These are phyloP conservation scores for Marasmius tenuissimus DNA, from an alignment of 1,284 basidiomycete species.

Conservation along the genomic window DNA sequence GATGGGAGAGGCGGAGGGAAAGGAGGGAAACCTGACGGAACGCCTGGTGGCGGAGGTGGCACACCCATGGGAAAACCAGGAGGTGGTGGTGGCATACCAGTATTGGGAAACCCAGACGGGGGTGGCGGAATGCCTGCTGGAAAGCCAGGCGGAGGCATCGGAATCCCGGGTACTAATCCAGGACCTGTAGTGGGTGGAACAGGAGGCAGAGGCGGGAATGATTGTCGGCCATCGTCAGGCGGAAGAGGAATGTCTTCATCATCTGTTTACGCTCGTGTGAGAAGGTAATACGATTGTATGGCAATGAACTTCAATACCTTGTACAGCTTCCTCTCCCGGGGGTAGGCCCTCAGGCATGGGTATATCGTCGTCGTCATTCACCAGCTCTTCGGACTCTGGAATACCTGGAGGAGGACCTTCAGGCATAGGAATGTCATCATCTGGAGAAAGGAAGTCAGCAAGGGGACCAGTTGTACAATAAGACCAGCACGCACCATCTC, in stretches of 20 bases:
- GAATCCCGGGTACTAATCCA: slow-evolving; percentile 15
- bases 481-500: slow-evolving; percentile 19
- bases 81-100: slow-evolving; percentile 24
- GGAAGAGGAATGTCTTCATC: slow-evolving; percentile 4
- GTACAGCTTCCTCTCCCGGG: slow-evolving; percentile 36
- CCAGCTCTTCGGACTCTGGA: slow-evolving; percentile 49
- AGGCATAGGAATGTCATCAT: slow-evolving; percentile 66
- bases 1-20: slow-evolving; percentile 21
- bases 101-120: slow-evolving; percentile 20
- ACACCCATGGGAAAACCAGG: slow-evolving; percentile 24
- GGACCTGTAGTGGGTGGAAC: slow-evolving; percentile 21
- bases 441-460: slow-evolving; percentile 4
- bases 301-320: slow-evolving; percentile 8
- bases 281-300: background rate
- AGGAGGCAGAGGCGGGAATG: slow-evolving; percentile 16
- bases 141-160: slow-evolving; percentile 1
- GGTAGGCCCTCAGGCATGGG: slow-evolving; percentile 84
- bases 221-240: slow-evolving; percentile 11
- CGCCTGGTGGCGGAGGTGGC: slow-evolving; percentile 29
- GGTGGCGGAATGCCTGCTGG: slow-evolving; percentile 22
- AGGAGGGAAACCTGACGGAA: slow-evolving; percentile 29
- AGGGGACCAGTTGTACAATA: background rate
- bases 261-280: background rate
- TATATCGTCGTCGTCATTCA: slow-evolving; percentile 76
- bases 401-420: slow-evolving; percentile 69